Evolutionary conservation across 371 early-diverging fungal genomes (phyloP), one percentile per base, ranked within the genome.

Genomic region (Nematocida minor): DNA sequence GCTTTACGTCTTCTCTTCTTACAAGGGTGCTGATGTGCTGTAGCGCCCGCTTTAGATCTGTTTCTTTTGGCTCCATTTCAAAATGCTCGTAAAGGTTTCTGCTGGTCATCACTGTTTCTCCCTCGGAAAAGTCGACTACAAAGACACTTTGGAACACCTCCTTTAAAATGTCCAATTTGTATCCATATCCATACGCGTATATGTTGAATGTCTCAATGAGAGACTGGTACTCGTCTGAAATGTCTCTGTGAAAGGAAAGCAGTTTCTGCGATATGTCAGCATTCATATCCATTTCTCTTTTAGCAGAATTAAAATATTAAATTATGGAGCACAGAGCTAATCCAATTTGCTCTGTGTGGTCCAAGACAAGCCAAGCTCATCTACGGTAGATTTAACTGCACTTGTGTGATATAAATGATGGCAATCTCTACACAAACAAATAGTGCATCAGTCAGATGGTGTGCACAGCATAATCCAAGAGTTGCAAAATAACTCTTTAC

Each of bases 101-200:
- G 9, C 25, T 42, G 18, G 40, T 36, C 29, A 74, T 25, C 2
- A 62, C 49, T 11, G 9, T 20, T n/a, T 74, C 77, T 18, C 38
- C 36, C 18, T 74, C 77, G 9, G 6, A 20, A 27, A 46, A 63
- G 51, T 74, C 64, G 7, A 74, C 41, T 53, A 63, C 31, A 47
- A 74, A 44, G 36, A 44, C 29, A 64, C 38, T 54, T 22, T 16
- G 25, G 54, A 74, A 74, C 18, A 74, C 25, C 32, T 74, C 77
- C 22, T 74, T 74, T 51, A 74, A 34, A 11, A 74, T 29, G 7
- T 40, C 64, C 34, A 54, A 20, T 31, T 74, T 74, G 27, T 62
- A 48, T 31, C 77, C 77, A 40, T 64, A 64, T 1, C 77, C 77
- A 31, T 74, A 74, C 14, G 38, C 46, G 34, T 74, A 74, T 34